phyloP scores from a whole-genome alignment of 2,329 filamentous ascomycete genomes.

The Scolecobasidium constrictum region DNA sequence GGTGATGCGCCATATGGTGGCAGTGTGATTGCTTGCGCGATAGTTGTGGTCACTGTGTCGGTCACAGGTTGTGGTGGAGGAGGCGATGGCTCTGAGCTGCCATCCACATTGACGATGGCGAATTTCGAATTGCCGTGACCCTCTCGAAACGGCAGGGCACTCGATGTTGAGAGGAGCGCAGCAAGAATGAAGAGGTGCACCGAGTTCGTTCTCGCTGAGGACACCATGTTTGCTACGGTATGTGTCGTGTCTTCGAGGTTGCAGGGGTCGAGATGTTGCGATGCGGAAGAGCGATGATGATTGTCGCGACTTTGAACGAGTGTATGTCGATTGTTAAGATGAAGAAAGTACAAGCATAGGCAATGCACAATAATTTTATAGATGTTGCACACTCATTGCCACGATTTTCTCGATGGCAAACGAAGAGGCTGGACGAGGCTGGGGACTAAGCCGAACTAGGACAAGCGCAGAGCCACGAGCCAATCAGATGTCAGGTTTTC shows the following conservation, averaged over 20 bases:
- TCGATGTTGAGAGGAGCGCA: neutral
- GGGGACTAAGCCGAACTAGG: neutral
- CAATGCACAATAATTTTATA: neutral
- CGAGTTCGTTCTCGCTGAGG: neutral
- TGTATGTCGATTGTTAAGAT: neutral
- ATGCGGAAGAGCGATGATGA: too few relatives aligned
- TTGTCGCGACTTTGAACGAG: neutral
- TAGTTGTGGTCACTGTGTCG: neutral
- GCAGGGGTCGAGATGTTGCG: too few relatives aligned
- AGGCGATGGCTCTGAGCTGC: neutral
- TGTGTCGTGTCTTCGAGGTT: too few relatives aligned
- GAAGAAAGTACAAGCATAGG: neutral
- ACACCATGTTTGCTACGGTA: neutral
- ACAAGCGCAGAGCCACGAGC: too few relatives aligned
- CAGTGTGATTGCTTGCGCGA: neutral
- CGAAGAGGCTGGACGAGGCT: neutral
- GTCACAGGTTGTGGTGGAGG: neutral
- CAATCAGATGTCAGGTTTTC: too few relatives aligned
- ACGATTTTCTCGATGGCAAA: neutral
- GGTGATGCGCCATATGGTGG: neutral
- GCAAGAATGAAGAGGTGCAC: neutral
- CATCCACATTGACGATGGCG: conserved; percentile 8
- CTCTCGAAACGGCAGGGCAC: neutral
- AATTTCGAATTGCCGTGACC: neutral
- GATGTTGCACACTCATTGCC: neutral